A percentile compares a stretch with the other conserved stretches of the same genome.
Conservation (phyloP, 129 eudicot genomes). For the Artemisia annua region DNA sequence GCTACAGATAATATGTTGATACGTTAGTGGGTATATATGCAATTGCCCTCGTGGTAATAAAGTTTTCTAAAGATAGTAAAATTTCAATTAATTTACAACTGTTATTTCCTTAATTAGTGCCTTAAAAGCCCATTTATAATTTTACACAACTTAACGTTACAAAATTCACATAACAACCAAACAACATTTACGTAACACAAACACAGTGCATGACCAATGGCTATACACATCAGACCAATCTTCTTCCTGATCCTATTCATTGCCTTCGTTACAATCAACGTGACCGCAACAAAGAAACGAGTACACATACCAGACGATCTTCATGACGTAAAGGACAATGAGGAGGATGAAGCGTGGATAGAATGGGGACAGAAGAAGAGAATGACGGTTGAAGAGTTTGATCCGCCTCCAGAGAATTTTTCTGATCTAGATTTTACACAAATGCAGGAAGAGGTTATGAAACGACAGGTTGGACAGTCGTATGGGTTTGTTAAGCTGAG, state of each 20-base stretch:
- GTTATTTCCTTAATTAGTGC: neutral
- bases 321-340: slow-evolving; percentile 84
- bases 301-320: slow-evolving; percentile 81
- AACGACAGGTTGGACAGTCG: slow-evolving; percentile 70
- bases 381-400: slow-evolving; percentile 40
- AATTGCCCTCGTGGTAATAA: too few species aligned
- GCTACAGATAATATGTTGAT: too few species aligned
- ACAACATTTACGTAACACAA: neutral
- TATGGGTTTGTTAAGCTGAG: slow-evolving; percentile 87
- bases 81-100: too few species aligned
- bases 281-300: slow-evolving; percentile 44
- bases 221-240: slow-evolving; percentile 17
- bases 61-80: too few species aligned
- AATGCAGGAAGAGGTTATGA: slow-evolving; percentile 72
- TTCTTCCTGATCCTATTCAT: slow-evolving; percentile 39
- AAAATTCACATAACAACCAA: neutral
- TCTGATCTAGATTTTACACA: slow-evolving; percentile 41
- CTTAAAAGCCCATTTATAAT: neutral
- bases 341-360: slow-evolving; percentile 84
- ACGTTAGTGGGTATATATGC: too few species aligned
- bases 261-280: slow-evolving; percentile 15
- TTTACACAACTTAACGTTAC: neutral
- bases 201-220: slow-evolving; percentile 22
- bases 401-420: slow-evolving; percentile 70
- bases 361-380: slow-evolving; percentile 80